Base-by-base conservation (phyloP, 768 basidiomycete genomes). In the Russula ochroleuca region DNA sequence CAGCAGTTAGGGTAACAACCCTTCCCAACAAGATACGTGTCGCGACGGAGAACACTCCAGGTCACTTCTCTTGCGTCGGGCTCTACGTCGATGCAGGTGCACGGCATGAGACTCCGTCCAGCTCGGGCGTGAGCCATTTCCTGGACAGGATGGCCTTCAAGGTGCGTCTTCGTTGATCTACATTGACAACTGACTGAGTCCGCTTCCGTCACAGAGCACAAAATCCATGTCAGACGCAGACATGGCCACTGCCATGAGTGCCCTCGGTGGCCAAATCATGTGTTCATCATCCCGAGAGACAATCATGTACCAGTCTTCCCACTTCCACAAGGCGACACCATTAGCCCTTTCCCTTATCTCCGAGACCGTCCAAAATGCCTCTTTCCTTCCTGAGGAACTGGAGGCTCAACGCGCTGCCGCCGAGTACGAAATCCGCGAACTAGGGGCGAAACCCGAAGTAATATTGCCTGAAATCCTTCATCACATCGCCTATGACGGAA, bases 231-330 rank as follows among this genome's bases (percentile, higher is more conserved):
- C 89, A 1, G 85, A 85, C 55, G 85, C 83, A 23, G 82, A 90
- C 67, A 95, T 98, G 88, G 83, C 87, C 5, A 77, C 78, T 3
- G 87, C 88, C 43, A 88, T 96, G 70, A 87, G 93, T 72, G 80
- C 81, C 3, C 81, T 96, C 38, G 95, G 96, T 45, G 93, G 94
- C 17, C 93, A 96, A 76, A 94, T 98, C 63, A 80, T 89, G 75
- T 94, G 90, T 71, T 87, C 93, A 19, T 91, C 93, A 19, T 88
- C 93, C 2, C 82, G 97, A 51, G 97, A 99, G 74, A 84, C 92
- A 23, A 94, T 98, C 72, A 92, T 97, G 90, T 99, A 98, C 73
- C 97, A 98, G 75, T 96, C 96, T 13, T 92, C 94, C 43, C 90
- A 96, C 73, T 95, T 94, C 71, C 86, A 93, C 68, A 79, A 85